A percentile compares a stretch with the other conserved stretches of the same genome.
Evolutionary conservation across 1,284 basidiomycete species (phyloP).

Genomic region (Ustanciosporium gigantosporum): DNA sequence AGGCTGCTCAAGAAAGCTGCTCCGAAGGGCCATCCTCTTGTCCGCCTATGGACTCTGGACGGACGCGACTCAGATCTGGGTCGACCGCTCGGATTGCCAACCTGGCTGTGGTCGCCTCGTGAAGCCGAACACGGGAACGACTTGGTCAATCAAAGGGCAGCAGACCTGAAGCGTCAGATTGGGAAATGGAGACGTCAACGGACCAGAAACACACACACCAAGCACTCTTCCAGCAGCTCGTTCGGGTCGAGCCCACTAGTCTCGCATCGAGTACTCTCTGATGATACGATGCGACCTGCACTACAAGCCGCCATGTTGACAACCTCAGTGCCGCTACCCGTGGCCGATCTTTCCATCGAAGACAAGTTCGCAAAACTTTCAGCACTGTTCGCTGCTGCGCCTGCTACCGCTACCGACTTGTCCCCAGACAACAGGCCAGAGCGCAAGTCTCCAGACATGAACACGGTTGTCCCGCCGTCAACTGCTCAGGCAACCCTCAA

Average conservation of each 20-base stretch:
- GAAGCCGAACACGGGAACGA: slow-evolving; percentile 6
- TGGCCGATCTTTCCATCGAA: neutral
- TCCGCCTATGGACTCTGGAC: slow-evolving; percentile 18
- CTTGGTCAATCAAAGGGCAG: slow-evolving; percentile 13
- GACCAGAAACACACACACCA: neutral
- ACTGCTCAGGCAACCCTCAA: neutral
- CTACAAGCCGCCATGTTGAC: neutral
- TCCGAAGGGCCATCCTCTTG: slow-evolving; percentile 40
- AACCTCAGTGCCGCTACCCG: neutral
- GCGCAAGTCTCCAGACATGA: too few relatives aligned
- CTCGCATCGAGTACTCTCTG: neutral
- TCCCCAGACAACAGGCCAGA: too few relatives aligned
- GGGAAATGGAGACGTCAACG: slow-evolving; percentile 23
- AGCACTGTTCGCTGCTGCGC: neutral
- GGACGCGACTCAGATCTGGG: neutral
- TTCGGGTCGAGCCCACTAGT: neutral
- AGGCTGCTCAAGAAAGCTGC: slow-evolving; percentile 44
- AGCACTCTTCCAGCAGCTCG: neutral
- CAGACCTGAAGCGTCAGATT: slow-evolving; percentile 24
- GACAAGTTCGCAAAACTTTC: neutral
- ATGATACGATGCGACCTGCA: too few relatives aligned
- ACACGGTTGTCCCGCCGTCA: too few relatives aligned
- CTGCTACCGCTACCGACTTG: neutral
- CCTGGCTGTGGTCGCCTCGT: slow-evolving; percentile 22
- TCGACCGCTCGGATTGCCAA: slow-evolving; percentile 14